A percentile compares a stretch with the other conserved stretches of the same genome.
phyloP scores from a whole-genome alignment of 139 green algal species.

The Chloropicon primus region DNA sequence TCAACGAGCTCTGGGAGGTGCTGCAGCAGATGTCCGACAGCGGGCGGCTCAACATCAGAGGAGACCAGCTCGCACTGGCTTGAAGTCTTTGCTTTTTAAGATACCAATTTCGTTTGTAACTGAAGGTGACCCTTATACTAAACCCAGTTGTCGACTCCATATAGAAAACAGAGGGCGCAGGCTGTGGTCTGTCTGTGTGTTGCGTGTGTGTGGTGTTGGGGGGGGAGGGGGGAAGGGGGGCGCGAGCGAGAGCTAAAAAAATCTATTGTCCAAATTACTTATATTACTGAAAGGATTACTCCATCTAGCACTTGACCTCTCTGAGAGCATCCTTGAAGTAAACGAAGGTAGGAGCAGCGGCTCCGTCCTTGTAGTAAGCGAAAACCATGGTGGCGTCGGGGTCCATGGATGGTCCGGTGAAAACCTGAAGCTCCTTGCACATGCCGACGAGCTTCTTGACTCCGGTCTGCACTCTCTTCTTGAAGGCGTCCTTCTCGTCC shows the following conservation, averaged over 20 bases:
- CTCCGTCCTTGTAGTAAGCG: constrained; percentile 49
- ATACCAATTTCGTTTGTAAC: no score
- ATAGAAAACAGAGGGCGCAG: no score
- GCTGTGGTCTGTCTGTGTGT: no score
- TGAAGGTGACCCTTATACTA: no score
- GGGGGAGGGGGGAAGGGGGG: not conserved
- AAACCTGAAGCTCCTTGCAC: constrained; percentile 50
- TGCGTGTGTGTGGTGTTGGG: no score
- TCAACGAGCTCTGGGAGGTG: not conserved
- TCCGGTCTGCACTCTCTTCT: constrained; percentile 30
- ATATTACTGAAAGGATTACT: no score
- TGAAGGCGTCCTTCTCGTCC: constrained; percentile 37
- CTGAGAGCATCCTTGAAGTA: constrained; percentile 41
- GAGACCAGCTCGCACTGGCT: not conserved
- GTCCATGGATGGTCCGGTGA: constrained; percentile 42
- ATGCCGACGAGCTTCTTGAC: constrained; percentile 45
- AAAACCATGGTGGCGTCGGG: constrained; percentile 32
- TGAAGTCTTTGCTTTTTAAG: no score
- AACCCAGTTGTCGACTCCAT: no score
- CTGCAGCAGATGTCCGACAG: not conserved
- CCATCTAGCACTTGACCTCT: constrained; percentile 30
- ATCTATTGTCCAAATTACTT: not conserved
- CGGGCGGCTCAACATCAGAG: not conserved
- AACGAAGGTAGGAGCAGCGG: constrained; percentile 37
- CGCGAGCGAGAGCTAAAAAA: not conserved